Evolutionary conservation across 1,284 basidiomycete genomes (phyloP), one percentile per base, ranked within the genome.

Genomic region (Xanthoconium separans): DNA sequence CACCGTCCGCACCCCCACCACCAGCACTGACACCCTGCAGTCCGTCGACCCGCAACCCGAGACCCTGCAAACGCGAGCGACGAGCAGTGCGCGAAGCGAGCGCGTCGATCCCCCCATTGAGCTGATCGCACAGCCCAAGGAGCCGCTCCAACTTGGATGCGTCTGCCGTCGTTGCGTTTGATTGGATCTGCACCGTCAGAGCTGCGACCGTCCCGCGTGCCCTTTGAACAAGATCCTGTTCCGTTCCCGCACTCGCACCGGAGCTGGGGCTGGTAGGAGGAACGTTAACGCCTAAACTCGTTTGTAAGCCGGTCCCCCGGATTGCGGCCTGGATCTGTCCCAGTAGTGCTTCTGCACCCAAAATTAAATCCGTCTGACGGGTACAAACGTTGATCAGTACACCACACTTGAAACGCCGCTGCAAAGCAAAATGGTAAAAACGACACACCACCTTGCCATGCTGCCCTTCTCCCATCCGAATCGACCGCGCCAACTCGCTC

Each of bases 401-500:
- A 12, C 4, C 1, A 4, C 11, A 22, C 40, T 15, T 27, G 9
- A 13, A 15, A 41, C 18, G 18, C 6, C 3, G 13, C 4, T 11
- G 0, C 15, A 16, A 15, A 12, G 29, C 3, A 16, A 40, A 18
- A 12, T 10, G 13, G 18, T n/a, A 41, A 20, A 12, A 41, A 33
- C 8, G 1, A 42, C 40, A 47, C 53, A n/a, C 16, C 67, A 84
- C 86, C 79, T 83, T 84, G 73, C 3, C 43, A 7, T 44, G 43
- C 12, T 80, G 77, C 61, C 78, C 80, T 51, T 83, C 81, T 29
- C 79, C 83, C 58, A 80, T 73, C 56, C 84, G 74, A 54, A 91
- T 84, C 12, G 79, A 79, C 68, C 80, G 82, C 4, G 89, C 89
- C 30, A 91, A 73, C 65, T 88, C 84, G 68, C 89, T 91, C 55